Base-by-base conservation (phyloP, 1,284 basidiomycete genomes). In the Puccinia triticina region DNA sequence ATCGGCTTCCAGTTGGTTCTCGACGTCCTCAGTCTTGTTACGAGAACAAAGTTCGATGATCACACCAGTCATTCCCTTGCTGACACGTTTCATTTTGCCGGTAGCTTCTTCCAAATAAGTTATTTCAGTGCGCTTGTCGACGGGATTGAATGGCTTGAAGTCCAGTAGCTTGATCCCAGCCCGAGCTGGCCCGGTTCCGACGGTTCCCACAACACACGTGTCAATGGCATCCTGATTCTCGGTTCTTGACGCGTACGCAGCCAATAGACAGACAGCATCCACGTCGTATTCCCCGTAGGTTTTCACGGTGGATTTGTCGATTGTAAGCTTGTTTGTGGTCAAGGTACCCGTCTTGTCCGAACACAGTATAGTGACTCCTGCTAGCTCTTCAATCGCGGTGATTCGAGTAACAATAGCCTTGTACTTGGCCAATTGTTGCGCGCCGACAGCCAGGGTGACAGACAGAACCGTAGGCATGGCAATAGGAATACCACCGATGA, bases 141-240 rank as follows among this genome's bases (percentile, higher is more conserved):
- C 94, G 82, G 96, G 96, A 91, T 98, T 96, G 91, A 98, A 98
- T 32, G 96, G 95, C 90, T 96, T 98, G 91, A 99, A 99, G 89
- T 98, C 95, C 87, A 98, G 90, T 82, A 98, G 91, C 88, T 94
- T 95, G 89, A 98, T 97, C 78, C 95, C 96, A 83, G 90, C 90
- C 85, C 95, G 95, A 83, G 96, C 95, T 84, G 90, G 90, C 87
- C 85, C 83, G 34, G 94, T 92, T 82, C 92, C 91, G 82, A 96
- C 90, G 82, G 94, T 92, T 83, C 90, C 89, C 82, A 96, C 93
- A 84, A 97, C 93, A 85, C 93, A 95, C 48, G 90, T 88, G 88
- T 98, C 96, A 85, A 98, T 98, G 83, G 96, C 95, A 86, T 98
- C 96, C 90, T 96, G 94, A 90, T 98, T 98, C 91, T 98, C 95